Evolutionary conservation across 352 stramenopile genomes (phyloP).

Genomic region (Pelagophyceae sp.): DNA sequence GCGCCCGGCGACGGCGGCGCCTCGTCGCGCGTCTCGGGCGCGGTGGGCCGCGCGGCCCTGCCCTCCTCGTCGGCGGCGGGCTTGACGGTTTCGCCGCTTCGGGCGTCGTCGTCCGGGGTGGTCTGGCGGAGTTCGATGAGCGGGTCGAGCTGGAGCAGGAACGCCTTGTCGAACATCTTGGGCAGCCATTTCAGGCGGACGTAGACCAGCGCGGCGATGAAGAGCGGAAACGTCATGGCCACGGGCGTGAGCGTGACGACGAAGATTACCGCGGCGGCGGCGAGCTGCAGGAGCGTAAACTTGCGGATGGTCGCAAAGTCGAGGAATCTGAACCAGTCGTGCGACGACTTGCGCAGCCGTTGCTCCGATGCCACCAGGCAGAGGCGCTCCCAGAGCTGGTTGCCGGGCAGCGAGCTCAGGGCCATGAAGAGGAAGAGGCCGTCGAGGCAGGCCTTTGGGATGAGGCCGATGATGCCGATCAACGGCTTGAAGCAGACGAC

Average conservation of each 20-base stretch:
- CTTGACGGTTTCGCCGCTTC: too few species aligned
- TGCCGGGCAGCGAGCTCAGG: constrained; percentile 46
- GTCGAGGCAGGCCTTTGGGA: constrained; percentile 43
- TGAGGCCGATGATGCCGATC: background rate
- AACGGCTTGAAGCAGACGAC: constrained; percentile 3
- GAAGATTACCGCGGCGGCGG: constrained; percentile 34
- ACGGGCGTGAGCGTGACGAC: constrained; percentile 13
- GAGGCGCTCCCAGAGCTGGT: constrained; percentile 13
- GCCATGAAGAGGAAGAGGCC: constrained; percentile 47
- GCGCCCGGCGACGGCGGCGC: too few species aligned
- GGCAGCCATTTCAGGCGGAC: constrained; percentile 33
- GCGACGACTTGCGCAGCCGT: background rate
- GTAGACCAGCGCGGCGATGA: constrained; percentile 28
- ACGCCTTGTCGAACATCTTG: constrained; percentile 27
- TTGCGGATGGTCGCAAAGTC: constrained; percentile 36
- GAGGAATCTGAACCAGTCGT: constrained; percentile 41
- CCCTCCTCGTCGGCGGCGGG: too few species aligned
- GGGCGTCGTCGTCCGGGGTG: background rate
- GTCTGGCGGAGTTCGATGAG: background rate
- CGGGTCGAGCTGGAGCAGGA: background rate
- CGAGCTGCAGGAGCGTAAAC: constrained; percentile 39
- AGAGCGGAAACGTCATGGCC: constrained; percentile 26
- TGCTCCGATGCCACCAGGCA: background rate
- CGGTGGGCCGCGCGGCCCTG: too few species aligned
- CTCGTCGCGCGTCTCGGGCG: too few species aligned